phyloP scores from a whole-genome alignment of 108 stramenopile genomes.

The Aurantiochytrium sp. region DNA sequence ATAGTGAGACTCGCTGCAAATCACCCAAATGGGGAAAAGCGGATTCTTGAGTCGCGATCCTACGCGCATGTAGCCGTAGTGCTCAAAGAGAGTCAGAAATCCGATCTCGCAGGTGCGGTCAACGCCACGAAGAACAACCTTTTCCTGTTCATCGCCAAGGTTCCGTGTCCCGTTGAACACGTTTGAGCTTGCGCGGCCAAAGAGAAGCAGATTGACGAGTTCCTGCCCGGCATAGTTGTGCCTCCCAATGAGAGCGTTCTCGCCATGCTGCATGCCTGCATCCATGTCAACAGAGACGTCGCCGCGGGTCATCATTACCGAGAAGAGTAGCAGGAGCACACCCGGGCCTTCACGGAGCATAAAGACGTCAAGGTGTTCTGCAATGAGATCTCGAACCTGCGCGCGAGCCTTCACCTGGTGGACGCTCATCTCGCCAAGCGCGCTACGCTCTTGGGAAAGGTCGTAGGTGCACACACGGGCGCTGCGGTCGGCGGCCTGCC shows the following conservation, averaged over 20 bases:
- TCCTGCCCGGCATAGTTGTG: conserved; percentile 51
- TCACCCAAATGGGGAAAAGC: conserved; percentile 39
- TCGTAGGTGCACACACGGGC: background rate
- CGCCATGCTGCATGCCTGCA: conserved; percentile 9
- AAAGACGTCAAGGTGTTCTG: background rate
- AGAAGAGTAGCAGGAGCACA: conserved; percentile 29
- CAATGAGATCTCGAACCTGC: background rate
- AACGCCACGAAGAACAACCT: conserved; percentile 32
- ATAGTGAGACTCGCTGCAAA: conserved; percentile 52
- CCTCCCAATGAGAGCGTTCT: conserved; percentile 23
- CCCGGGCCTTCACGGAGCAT: background rate
- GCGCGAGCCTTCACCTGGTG: background rate
- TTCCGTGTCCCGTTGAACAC: conserved; percentile 33
- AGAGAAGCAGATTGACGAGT: conserved; percentile 43
- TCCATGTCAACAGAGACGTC: conserved; percentile 30
- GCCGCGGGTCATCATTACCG: conserved; percentile 25
- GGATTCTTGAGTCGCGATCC: conserved; percentile 39
- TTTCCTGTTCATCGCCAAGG: background rate
- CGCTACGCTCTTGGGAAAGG: background rate
- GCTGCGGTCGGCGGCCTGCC: background rate
- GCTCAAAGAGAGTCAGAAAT: conserved; percentile 49
- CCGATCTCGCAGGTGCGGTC: conserved; percentile 25
- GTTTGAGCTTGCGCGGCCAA: conserved; percentile 37
- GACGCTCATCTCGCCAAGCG: background rate
- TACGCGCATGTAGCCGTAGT: conserved; percentile 36